Evolutionary conservation across 2,329 filamentous ascomycete genomes (phyloP).

Genomic region (Sclerotinia spermophila): DNA sequence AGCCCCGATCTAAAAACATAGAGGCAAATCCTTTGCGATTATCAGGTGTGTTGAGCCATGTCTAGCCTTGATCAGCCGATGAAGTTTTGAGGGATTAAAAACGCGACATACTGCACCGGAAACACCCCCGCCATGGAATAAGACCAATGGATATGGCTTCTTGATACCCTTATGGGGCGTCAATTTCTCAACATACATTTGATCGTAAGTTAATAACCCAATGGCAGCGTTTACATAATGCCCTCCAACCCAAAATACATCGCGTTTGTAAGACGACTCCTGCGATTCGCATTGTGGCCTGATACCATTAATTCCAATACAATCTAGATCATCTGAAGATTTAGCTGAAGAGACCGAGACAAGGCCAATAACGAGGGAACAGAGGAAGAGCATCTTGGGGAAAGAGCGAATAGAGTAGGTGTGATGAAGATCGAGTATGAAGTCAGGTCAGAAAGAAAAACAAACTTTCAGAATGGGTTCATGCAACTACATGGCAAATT

Average conservation of each 20-base stretch:
- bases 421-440: slow-evolving; percentile 1
- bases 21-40: slow-evolving; percentile 45
- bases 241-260: slow-evolving; percentile 27
- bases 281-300: slow-evolving; percentile 24
- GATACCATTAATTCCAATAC: slow-evolving; percentile 23
- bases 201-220: slow-evolving; percentile 33
- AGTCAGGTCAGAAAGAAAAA: background rate
- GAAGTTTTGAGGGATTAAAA: too few species aligned
- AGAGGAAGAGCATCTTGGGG: slow-evolving; percentile 18
- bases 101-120: slow-evolving; percentile 22
- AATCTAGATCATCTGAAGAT: slow-evolving; percentile 12
- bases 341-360: slow-evolving; percentile 1
- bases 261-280: slow-evolving; percentile 24
- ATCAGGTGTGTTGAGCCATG: slow-evolving; percentile 46
- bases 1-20: slow-evolving; percentile 43
- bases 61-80: slow-evolving; percentile 26
- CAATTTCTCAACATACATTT: slow-evolving; percentile 52
- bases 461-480: slow-evolving; percentile 3
- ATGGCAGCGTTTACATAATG: slow-evolving; percentile 22
- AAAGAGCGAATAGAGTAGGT: background rate
- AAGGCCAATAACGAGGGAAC: slow-evolving; percentile 17
- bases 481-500: background rate
- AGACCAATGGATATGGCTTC: slow-evolving; percentile 22
- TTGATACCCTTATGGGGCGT: slow-evolving; percentile 31
- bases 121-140: slow-evolving; percentile 24